A percentile compares a stretch with the other conserved stretches of the same genome.
Conservation (phyloP, 2,329 filamentous ascomycete species). For the Clarireedia paspali region DNA sequence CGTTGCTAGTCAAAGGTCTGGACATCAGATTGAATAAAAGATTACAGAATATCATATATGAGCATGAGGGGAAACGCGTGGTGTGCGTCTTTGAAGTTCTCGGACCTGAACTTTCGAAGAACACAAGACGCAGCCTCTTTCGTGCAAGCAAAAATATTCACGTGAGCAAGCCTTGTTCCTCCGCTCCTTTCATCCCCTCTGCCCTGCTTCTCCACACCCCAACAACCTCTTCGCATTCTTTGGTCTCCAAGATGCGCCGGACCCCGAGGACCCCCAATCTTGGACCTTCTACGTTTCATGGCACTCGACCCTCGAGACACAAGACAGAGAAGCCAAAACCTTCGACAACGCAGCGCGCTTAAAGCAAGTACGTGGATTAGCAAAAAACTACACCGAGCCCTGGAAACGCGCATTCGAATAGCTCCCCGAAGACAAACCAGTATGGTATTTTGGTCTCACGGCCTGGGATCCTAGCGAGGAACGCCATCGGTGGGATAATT, state of each 20-base stretch:
- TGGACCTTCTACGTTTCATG: constrained; percentile 43
- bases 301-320: constrained; percentile 33
- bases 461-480: constrained; percentile 30
- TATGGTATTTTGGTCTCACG: constrained; percentile 26
- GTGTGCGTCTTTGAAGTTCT: constrained; percentile 31
- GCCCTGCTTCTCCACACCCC: constrained; percentile 36
- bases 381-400: constrained; percentile 34
- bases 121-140: constrained; percentile 36
- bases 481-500: constrained; percentile 28
- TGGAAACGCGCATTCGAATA: constrained; percentile 35
- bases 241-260: constrained; percentile 35
- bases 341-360: constrained; percentile 33
- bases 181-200: constrained; percentile 37
- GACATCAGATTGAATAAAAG: constrained; percentile 34
- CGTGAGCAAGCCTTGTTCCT: constrained; percentile 36
- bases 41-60: constrained; percentile 28
- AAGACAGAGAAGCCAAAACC: constrained; percentile 30
- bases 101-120: constrained; percentile 24
- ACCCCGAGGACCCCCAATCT: constrained; percentile 31
- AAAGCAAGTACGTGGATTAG: constrained; percentile 34
- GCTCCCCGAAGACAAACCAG: constrained; percentile 26
- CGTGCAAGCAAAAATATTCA: constrained; percentile 34
- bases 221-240: constrained; percentile 38
- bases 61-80: constrained; percentile 22
- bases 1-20: constrained; percentile 29